phyloP scores from a whole-genome alignment of 2,329 filamentous ascomycete species.

The Aspergillus piperis region DNA sequence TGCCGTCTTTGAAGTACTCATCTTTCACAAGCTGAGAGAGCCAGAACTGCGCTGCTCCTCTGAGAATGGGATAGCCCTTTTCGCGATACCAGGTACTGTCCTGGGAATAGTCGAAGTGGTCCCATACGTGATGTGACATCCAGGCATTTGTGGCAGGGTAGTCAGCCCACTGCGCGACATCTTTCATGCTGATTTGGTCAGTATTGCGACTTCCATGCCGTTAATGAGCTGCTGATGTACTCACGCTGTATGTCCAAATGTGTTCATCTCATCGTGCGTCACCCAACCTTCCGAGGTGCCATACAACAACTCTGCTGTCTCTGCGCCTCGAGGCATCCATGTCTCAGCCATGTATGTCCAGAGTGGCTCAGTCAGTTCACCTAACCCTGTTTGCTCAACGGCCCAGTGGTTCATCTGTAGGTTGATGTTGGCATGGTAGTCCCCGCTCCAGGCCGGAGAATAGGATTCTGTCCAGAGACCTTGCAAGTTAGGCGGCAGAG shows the following conservation, averaged over 20 bases:
- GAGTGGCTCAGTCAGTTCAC: slow-evolving; percentile 46
- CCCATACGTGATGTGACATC: slow-evolving; percentile 62
- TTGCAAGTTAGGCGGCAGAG: slow-evolving; percentile 59
- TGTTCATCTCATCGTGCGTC: slow-evolving; percentile 59
- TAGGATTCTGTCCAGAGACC: slow-evolving; percentile 56
- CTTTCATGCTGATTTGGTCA: slow-evolving; percentile 41
- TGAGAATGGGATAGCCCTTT: slow-evolving; percentile 56
- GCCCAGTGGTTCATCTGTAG: slow-evolving; percentile 64
- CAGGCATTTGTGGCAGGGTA: slow-evolving; percentile 52
- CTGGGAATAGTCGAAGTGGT: slow-evolving; percentile 58
- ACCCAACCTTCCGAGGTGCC: slow-evolving; percentile 56
- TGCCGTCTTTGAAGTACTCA: slow-evolving; percentile 52
- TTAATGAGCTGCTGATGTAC: not conserved
- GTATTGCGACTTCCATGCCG: too few species aligned
- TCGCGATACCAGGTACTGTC: slow-evolving; percentile 48
- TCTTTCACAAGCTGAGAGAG: slow-evolving; percentile 56
- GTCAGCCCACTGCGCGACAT: slow-evolving; percentile 42
- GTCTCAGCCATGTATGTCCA: slow-evolving; percentile 58
- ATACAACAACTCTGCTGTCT: slow-evolving; percentile 58
- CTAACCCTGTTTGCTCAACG: slow-evolving; percentile 55
- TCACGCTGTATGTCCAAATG: slow-evolving; percentile 56
- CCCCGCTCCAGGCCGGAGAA: slow-evolving; percentile 52
- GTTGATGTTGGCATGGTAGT: slow-evolving; percentile 63
- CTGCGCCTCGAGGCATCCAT: slow-evolving; percentile 55
- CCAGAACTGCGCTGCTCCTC: slow-evolving; percentile 59